Base-by-base conservation (phyloP, 805 yeast species). In the Pichia cephalocereana region DNA sequence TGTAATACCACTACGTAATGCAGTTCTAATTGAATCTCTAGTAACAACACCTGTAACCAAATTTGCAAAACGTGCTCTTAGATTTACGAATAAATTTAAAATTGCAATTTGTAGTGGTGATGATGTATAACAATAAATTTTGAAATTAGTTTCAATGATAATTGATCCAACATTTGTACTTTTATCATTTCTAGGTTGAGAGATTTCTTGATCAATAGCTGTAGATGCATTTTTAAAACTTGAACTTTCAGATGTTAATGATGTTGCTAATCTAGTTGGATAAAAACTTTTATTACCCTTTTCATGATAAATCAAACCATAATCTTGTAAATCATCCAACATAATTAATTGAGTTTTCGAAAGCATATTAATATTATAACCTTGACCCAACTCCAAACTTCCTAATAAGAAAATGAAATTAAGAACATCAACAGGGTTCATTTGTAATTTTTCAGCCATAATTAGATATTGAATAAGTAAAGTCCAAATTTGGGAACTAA, bases 71-170 rank as follows among this genome's bases (percentile, higher is more conserved):
- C 99, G 72, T 0, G 95, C 76, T 54, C 80, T 83, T 51, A 93
- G 67, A 60, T 87, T 93, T 27, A 88, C 95, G 68, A 93, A 93
- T 42, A 93, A 64, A 60, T 89, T 86, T 47, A 93, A 70, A 51
- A 93, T 86, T 11, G 98, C 97, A 55, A 91, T 90, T 65, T 93
- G 98, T 48, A 93, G 70, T 2, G 98, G 97, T 1, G 96, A 88
- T 52, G 87, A 84, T 2, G 97, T 88, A 62, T 90, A 90, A 41
- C 97, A 91, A 58, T 93, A 93, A 6, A 93, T 61, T 61, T 93
- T 86, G 71, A 88, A 93, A 66, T 93, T 93, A 0, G 99, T 93
- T 64, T 93, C 99, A 38, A 93, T 72, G 50, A 93, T 86, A 47
- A 93, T 74, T 18, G 93, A 80, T 1, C 96, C 96, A 44, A 62